phyloP scores from a whole-genome alignment of 2,329 filamentous ascomycete species.

The Colletotrichum limetticola region DNA sequence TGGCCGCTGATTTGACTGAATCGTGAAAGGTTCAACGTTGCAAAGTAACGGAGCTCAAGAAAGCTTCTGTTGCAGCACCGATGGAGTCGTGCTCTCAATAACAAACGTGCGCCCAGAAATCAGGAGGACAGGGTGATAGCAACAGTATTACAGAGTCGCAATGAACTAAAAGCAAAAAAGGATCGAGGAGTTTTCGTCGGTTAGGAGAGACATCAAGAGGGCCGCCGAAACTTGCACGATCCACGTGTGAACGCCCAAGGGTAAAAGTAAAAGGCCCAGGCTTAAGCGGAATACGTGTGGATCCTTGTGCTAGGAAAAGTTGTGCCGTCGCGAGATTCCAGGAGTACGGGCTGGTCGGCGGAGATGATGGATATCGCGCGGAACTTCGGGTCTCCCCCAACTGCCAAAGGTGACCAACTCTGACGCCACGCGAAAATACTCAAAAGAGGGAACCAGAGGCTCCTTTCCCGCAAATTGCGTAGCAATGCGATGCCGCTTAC shows the following conservation, averaged over 20 bases:
- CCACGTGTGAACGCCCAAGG: constrained; percentile 3
- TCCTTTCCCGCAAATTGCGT: constrained; percentile 5
- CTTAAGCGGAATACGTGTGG: constrained; percentile 7
- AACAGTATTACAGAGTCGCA: neutral
- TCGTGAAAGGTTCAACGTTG: constrained; percentile 14
- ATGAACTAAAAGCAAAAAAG: neutral
- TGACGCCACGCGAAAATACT: constrained; percentile 2
- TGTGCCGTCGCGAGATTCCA: constrained; percentile 29
- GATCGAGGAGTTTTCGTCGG: neutral
- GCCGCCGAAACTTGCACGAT: neutral
- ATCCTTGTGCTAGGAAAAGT: neutral
- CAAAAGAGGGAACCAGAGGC: neutral
- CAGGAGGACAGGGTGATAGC: neutral
- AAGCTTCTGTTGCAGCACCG: neutral
- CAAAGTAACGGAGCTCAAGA: neutral
- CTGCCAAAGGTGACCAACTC: neutral
- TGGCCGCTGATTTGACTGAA: constrained; percentile 14
- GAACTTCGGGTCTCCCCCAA: neutral
- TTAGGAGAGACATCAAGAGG: neutral
- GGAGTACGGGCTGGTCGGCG: constrained; percentile 10
- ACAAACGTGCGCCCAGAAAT: neutral
- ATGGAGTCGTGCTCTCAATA: neutral
- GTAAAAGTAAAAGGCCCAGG: neutral
- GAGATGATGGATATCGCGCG: constrained; percentile 8
- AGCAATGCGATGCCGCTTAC: neutral